Conservation (phyloP, 108 stramenopile genomes). For the Stephanodiscus minutulus region DNA sequence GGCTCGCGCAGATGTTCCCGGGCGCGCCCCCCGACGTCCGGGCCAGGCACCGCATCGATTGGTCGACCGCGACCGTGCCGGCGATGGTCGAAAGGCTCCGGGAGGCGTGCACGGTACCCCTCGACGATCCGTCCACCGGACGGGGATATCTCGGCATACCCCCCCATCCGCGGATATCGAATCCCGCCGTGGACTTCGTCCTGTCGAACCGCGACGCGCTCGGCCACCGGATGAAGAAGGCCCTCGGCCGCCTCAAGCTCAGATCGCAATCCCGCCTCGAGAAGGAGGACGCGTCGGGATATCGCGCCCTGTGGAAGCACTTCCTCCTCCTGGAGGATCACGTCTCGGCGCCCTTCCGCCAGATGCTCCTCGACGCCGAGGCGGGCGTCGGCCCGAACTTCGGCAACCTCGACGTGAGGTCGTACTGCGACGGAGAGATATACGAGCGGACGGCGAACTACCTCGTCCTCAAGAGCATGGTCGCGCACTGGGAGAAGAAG, state of each 20-base stretch:
- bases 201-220: slow-evolving; percentile 77
- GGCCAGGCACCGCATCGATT: slow-evolving; percentile 63
- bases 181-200: slow-evolving; percentile 75
- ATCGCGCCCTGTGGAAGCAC: slow-evolving; percentile 62
- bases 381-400: slow-evolving; percentile 79
- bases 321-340: slow-evolving; percentile 80
- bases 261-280: slow-evolving; percentile 54
- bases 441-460: slow-evolving; percentile 81
- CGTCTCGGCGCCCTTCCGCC: slow-evolving; percentile 84
- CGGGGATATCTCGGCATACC: slow-evolving; percentile 52
- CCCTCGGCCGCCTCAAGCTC: slow-evolving; percentile 67
- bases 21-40: slow-evolving; percentile 72
- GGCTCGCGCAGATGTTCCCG: slow-evolving; percentile 87
- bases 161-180: slow-evolving; percentile 65
- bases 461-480: slow-evolving; percentile 87
- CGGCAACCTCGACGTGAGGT: slow-evolving; percentile 74
- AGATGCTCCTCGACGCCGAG: slow-evolving; percentile 82
- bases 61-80: slow-evolving; percentile 65
- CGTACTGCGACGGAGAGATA: slow-evolving; percentile 62
- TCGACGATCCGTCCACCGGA: slow-evolving; percentile 43
- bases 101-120: slow-evolving; percentile 58
- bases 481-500: slow-evolving; percentile 88
- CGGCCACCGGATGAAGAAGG: slow-evolving; percentile 63
- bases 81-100: slow-evolving; percentile 65
- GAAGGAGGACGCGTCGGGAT: slow-evolving; percentile 54